Conservation (phyloP, 2,329 filamentous ascomycete species). For the Aschersonia sp. region DNA sequence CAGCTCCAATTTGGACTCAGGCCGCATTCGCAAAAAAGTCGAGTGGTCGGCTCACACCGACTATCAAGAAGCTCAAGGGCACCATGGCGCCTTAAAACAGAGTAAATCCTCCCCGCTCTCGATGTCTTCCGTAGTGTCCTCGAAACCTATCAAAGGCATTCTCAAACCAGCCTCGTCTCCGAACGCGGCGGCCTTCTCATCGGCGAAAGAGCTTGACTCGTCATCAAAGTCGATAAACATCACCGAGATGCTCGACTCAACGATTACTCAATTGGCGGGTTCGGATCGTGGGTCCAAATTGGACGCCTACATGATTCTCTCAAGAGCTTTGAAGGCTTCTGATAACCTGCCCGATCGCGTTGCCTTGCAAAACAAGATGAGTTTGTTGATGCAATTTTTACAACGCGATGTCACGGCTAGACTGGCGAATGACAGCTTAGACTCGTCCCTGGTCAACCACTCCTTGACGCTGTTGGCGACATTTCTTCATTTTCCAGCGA, state of each 20-base stretch:
- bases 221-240: constrained; percentile 37
- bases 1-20: constrained; percentile 27
- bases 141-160: constrained; percentile 50
- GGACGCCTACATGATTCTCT: constrained; percentile 77
- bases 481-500: constrained; percentile 60
- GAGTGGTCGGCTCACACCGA: constrained; percentile 43
- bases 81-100: constrained; percentile 21
- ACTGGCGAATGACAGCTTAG: constrained; percentile 37
- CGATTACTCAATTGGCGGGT: constrained; percentile 66
- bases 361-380: constrained; percentile 62
- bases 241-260: constrained; percentile 70
- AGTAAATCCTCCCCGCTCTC: constrained; percentile 25
- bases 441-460: constrained; percentile 61
- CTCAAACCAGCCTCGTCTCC: constrained; percentile 54
- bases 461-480: constrained; percentile 65
- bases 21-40: constrained; percentile 36
- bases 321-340: constrained; percentile 63
- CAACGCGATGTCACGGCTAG: constrained; percentile 62
- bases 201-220: constrained; percentile 26
- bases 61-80: constrained; percentile 38
- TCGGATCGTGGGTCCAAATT: constrained; percentile 57
- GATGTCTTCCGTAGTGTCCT: constrained; percentile 19
- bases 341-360: constrained; percentile 67
- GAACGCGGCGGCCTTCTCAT: constrained; percentile 26
- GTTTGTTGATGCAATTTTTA: constrained; percentile 66